phyloP scores from a whole-genome alignment of 148 eudicot genomes.

The Amaranthus cruentus region DNA sequence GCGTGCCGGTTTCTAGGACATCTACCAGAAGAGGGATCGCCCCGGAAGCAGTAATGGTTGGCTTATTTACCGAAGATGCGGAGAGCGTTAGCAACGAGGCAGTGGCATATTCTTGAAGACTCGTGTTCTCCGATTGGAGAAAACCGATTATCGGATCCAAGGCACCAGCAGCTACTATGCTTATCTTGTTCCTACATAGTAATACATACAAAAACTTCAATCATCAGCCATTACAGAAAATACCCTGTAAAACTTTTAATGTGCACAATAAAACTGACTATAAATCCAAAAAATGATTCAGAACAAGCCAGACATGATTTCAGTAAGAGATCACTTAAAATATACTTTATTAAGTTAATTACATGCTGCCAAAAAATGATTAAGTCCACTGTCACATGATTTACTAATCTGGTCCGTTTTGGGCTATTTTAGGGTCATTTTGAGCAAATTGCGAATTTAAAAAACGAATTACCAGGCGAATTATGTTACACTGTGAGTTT shows the following conservation, averaged over 20 bases:
- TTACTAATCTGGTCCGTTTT: neutral
- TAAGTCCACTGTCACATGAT: neutral
- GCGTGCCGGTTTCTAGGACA: slow-evolving; percentile 44
- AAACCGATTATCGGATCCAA: slow-evolving; percentile 67
- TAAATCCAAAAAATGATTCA: neutral
- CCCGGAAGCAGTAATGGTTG: slow-evolving; percentile 61
- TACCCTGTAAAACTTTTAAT: neutral
- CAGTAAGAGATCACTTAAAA: neutral
- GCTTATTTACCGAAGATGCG: slow-evolving; percentile 75
- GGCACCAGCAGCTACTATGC: slow-evolving; percentile 81
- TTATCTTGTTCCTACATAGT: slow-evolving; percentile 66
- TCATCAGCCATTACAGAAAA: neutral
- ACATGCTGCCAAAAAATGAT: neutral
- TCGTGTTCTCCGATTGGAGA: slow-evolving; percentile 42
- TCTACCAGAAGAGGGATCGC: slow-evolving; percentile 81
- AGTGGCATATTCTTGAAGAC: slow-evolving; percentile 78
- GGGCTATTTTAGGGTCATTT: too few relatives aligned
- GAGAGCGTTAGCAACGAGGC: slow-evolving; percentile 84
- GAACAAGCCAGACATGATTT: neutral
- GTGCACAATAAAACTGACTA: neutral
- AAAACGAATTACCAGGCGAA: too few relatives aligned
- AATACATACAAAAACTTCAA: slow-evolving; percentile 6
- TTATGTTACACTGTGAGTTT: too few relatives aligned
- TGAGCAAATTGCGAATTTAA: too few relatives aligned
- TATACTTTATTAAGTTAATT: neutral